A percentile compares a stretch with the other conserved stretches of the same genome.
Evolutionary conservation across 495 filamentous ascomycete species (phyloP).

Genomic region (Chlorociboria aeruginascens): DNA sequence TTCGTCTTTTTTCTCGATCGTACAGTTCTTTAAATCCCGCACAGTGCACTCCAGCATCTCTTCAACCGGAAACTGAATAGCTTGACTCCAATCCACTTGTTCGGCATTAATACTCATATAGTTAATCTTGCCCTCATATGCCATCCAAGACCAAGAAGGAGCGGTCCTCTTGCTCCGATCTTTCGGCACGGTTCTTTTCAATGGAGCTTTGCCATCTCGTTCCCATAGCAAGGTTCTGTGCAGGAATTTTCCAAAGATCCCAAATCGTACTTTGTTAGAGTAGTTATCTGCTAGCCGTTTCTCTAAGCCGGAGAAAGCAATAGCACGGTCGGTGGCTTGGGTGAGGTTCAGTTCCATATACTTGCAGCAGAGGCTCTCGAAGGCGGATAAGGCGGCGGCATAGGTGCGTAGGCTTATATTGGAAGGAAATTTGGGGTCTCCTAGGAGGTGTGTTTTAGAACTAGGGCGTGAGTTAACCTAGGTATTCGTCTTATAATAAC

Average conservation of each 20-base stretch:
- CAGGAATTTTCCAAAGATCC: slow-evolving; percentile 1
- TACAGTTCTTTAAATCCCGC: background rate
- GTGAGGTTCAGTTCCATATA: slow-evolving; percentile 5
- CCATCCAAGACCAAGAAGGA: slow-evolving; percentile 12
- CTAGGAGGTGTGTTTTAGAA: slow-evolving; percentile 18
- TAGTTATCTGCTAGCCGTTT: background rate
- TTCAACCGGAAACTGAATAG: background rate
- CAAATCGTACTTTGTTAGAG: background rate
- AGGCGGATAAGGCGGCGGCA: background rate
- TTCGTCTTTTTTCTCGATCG: background rate
- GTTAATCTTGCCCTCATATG: slow-evolving; percentile 3
- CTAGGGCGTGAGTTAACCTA: background rate
- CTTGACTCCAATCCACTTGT: slow-evolving; percentile 12
- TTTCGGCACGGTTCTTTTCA: slow-evolving; percentile 1
- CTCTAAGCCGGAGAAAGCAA: slow-evolving; percentile 8
- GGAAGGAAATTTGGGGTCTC: slow-evolving; percentile 27
- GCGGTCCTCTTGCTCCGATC: background rate
- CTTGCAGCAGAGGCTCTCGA: slow-evolving; percentile 1
- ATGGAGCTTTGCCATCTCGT: background rate
- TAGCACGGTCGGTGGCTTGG: background rate
- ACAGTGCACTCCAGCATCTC: background rate
- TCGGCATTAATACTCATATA: background rate
- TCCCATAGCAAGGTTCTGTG: slow-evolving; percentile 3
- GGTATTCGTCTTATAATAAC: too few species aligned
- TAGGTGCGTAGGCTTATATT: background rate